Base-by-base conservation (phyloP, 75 land plant species). In the Cryptomeria japonica region DNA sequence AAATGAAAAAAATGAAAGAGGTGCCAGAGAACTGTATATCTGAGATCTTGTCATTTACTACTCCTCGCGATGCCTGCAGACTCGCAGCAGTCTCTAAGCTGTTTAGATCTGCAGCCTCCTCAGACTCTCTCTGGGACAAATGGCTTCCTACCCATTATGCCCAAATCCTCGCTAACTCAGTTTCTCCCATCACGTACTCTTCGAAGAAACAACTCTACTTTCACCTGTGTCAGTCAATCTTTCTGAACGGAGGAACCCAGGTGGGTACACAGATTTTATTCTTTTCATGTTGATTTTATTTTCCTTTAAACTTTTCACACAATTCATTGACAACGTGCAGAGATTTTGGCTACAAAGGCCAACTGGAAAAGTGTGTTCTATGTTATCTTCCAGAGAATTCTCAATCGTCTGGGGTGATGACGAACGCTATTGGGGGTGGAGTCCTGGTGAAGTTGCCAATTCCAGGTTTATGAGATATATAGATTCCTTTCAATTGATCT, bases 21-120 rank as follows among this genome's bases (percentile, higher is more conserved):
- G 83, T 94, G 42, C 92, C 95, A n/a, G 90, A 92, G 84, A 89
- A 83, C n/a, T 93, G 93, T 80, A 39, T 93, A 22, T 87, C 89
- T 2, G 84, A 86, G 84, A 86, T 90, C 5, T 44, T 93, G 44
- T 90, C 91, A 8, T 73, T 85, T 56, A 92, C 94, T 0, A 88
- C 95, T 31, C 91, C 94, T 7, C 70, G 78, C 0, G 92, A 93
- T 87, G 90, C 89, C 3, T 92, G 91, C 83, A 83, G 91, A 19
- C 72, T 70, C 1, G 70, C 90, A 14, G 64, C 88, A 0, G 93
- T 91, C n/a, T 91, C 93, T 15, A 25, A 79, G 34, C 39, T 16
- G 19, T 84, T 93, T 14, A 87, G 87, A 9, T 15, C 64, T 3
- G 89, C 88, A 1, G 91, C 89, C 22, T 90, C 84, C 16, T 92